Conservation (phyloP, 257 asterid genomes). For the Solanum dulcamara region DNA sequence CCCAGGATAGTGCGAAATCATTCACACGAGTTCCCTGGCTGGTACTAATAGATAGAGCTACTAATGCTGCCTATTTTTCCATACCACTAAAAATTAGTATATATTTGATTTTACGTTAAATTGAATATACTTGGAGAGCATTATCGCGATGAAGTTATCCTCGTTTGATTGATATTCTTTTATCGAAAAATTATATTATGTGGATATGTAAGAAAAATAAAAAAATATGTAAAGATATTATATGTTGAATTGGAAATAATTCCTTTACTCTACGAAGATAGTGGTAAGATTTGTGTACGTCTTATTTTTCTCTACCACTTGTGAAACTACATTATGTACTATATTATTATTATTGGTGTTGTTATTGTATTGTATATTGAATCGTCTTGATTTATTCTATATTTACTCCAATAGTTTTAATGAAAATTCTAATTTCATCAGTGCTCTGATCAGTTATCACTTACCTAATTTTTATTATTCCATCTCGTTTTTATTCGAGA, state of each 20-base stretch:
- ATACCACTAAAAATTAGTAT: not conserved
- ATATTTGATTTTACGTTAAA: not conserved
- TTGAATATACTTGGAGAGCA: not conserved
- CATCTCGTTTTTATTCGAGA: not conserved
- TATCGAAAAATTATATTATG: no score
- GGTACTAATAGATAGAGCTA: no score
- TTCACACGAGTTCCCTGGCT: no score
- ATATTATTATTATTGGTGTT: not conserved
- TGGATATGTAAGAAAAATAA: no score
- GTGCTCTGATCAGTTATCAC: no score
- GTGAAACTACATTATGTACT: not conserved
- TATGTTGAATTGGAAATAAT: not conserved
- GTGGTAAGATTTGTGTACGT: not conserved
- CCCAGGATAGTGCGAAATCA: no score
- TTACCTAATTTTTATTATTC: not conserved
- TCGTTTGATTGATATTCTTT: not conserved
- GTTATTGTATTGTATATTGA: not conserved
- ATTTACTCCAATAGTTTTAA: no score
- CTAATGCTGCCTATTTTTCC: not conserved
- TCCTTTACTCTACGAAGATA: accelerated
- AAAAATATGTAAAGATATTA: no score
- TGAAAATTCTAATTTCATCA: no score
- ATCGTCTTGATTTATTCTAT: no score
- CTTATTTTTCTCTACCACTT: not conserved
- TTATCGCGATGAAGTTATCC: not conserved